A percentile compares a stretch with the other conserved stretches of the same genome.
Evolutionary conservation across 2,329 filamentous ascomycete genomes (phyloP).

Genomic region (Claviceps purpurea): DNA sequence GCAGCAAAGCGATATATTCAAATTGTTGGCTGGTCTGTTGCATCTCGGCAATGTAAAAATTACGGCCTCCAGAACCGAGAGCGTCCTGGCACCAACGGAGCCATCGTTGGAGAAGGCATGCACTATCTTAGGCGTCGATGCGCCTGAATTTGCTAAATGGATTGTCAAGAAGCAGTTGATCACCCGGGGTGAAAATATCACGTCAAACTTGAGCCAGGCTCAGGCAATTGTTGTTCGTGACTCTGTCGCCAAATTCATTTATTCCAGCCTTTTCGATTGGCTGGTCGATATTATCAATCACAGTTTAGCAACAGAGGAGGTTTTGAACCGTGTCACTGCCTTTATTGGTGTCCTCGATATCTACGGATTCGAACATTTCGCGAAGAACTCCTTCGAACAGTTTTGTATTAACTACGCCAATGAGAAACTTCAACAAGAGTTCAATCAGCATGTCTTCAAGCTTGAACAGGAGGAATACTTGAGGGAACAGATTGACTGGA

Average conservation of each 20-base stretch:
- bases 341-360: conserved; percentile 99
- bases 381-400: conserved; percentile 98
- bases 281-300: conserved; percentile 93
- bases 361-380: conserved; percentile 97
- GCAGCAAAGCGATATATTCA: conserved; percentile 78
- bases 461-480: conserved; percentile 97
- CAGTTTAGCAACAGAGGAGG: conserved; percentile 78
- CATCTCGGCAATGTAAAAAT: conserved; percentile 97
- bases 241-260: conserved; percentile 97
- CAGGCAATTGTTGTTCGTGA: conserved; percentile 91
- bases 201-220: conserved; percentile 84
- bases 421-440: conserved; percentile 97
- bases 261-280: conserved; percentile 98
- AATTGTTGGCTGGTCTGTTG: conserved; percentile 74
- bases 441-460: conserved; percentile 99
- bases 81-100: conserved; percentile 66
- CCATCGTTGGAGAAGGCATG: conserved; percentile 73
- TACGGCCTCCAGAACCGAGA: conserved; percentile 76
- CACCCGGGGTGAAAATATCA: conserved; percentile 93
- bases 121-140: conserved; percentile 74
- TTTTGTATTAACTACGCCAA: conserved; percentile 99
- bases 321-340: conserved; percentile 65
- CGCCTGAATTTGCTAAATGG: conserved; percentile 85
- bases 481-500: conserved; percentile 95
- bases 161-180: conserved; percentile 98